Evolutionary conservation across 139 green algal species (phyloP).

Genomic region (Asterochloris erici): DNA sequence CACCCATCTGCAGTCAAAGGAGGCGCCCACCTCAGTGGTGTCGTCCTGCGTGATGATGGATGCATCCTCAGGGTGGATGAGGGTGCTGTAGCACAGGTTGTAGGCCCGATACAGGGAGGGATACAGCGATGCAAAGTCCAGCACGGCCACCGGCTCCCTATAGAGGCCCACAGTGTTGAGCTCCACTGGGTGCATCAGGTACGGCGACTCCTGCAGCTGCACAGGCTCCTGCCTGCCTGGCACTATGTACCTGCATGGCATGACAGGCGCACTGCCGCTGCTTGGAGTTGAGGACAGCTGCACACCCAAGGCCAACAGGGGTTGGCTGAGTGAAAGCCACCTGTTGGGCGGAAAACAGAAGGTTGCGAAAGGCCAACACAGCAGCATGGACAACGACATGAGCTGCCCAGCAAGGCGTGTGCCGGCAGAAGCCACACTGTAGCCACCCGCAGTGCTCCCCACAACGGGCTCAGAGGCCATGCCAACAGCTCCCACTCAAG

Average conservation of each 20-base stretch:
- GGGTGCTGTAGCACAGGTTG: slow-evolving; percentile 82
- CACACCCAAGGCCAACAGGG: too few relatives aligned
- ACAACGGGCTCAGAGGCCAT: too few relatives aligned
- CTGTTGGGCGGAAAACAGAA: too few relatives aligned
- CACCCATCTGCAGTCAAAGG: not conserved
- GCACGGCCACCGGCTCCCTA: slow-evolving; percentile 54
- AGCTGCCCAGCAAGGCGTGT: too few relatives aligned
- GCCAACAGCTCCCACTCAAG: too few relatives aligned
- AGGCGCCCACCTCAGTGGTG: slow-evolving; percentile 43
- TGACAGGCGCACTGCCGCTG: too few relatives aligned
- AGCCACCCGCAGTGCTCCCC: too few relatives aligned
- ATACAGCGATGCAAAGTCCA: slow-evolving; percentile 81
- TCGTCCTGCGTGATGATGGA: slow-evolving; percentile 23
- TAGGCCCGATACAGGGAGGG: slow-evolving; percentile 65
- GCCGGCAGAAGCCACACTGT: too few relatives aligned
- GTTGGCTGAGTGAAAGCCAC: too few relatives aligned
- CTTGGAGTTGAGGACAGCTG: too few relatives aligned
- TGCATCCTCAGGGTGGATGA: slow-evolving; percentile 64
- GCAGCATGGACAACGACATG: too few relatives aligned
- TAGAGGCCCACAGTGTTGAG: slow-evolving; percentile 52
- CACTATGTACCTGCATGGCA: slow-evolving; percentile 33
- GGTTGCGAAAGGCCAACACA: too few relatives aligned
- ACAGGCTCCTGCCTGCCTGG: slow-evolving; percentile 36
- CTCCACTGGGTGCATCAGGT: slow-evolving; percentile 77
- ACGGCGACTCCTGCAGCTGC: slow-evolving; percentile 56